Conservation (phyloP, 257 asterid species). For the Petrea volubilis region DNA sequence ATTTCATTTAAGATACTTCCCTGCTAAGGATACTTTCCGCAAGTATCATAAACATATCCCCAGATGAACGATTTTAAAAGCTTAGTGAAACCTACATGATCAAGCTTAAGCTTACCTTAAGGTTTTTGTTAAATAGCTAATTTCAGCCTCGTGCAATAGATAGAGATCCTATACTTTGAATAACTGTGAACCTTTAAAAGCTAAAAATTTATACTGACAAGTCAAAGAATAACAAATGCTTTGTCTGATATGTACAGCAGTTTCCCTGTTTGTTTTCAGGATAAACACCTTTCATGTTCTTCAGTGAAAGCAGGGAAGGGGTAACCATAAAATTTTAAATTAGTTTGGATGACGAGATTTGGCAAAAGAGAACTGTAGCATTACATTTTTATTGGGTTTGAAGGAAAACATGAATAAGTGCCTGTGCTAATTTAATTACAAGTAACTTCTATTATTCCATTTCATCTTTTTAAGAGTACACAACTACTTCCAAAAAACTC, state of each 20-base stretch:
- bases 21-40: background rate
- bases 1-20: background rate
- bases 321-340: background rate
- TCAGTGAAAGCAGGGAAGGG: background rate
- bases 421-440: background rate
- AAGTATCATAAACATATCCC: background rate
- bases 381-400: background rate
- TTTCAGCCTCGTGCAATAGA: background rate
- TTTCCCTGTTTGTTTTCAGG: too few relatives aligned
- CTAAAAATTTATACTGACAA: background rate
- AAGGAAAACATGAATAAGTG: too few relatives aligned
- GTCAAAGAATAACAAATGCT: background rate
- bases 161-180: background rate
- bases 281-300: background rate
- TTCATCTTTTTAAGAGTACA: background rate
- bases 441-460: background rate
- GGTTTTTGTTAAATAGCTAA: background rate
- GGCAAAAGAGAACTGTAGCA: background rate
- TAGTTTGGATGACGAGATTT: background rate
- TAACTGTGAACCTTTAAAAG: background rate
- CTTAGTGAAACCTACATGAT: background rate
- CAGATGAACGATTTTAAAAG: background rate
- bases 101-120: background rate
- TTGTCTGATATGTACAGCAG: background rate
- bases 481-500: background rate